Conservation (phyloP, 306 rosid species). For the Betula pendula region DNA sequence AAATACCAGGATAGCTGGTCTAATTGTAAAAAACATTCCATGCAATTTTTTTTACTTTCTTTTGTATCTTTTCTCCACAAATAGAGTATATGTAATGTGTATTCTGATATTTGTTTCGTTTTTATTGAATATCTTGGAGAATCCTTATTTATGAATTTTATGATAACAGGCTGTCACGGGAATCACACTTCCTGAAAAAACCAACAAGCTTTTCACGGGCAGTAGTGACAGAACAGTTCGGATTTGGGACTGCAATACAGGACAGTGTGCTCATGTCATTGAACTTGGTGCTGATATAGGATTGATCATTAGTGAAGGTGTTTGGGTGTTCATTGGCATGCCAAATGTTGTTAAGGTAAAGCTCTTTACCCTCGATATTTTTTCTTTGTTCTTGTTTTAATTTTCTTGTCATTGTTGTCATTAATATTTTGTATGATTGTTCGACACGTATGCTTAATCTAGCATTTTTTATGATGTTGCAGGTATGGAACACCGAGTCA, state of each 20-base stretch:
- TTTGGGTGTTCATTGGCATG: slow-evolving; percentile 51
- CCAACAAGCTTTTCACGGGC: slow-evolving; percentile 44
- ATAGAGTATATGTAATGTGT: neutral
- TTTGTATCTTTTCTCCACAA: too few species aligned
- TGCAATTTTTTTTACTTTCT: too few species aligned
- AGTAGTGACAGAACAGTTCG: slow-evolving; percentile 42
- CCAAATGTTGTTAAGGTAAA: slow-evolving; percentile 46
- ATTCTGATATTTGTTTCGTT: neutral
- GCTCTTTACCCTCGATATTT: slow-evolving; percentile 8
- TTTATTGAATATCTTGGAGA: neutral
- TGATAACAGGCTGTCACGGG: slow-evolving; percentile 39
- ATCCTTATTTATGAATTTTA: neutral
- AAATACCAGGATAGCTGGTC: too few species aligned
- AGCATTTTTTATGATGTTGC: slow-evolving; percentile 5
- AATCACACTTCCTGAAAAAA: slow-evolving; percentile 39
- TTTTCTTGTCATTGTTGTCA: neutral
- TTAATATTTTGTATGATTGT: too few species aligned
- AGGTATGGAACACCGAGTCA: slow-evolving; percentile 51
- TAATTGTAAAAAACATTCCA: too few species aligned
- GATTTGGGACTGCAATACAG: slow-evolving; percentile 52
- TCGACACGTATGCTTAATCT: neutral
- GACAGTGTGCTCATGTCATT: slow-evolving; percentile 28
- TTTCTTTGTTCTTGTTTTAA: neutral
- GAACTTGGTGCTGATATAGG: slow-evolving; percentile 37
- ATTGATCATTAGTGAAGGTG: slow-evolving; percentile 42